Base-by-base conservation (phyloP, 2,329 filamentous ascomycete genomes). In the Trichoderma koningiopsis region DNA sequence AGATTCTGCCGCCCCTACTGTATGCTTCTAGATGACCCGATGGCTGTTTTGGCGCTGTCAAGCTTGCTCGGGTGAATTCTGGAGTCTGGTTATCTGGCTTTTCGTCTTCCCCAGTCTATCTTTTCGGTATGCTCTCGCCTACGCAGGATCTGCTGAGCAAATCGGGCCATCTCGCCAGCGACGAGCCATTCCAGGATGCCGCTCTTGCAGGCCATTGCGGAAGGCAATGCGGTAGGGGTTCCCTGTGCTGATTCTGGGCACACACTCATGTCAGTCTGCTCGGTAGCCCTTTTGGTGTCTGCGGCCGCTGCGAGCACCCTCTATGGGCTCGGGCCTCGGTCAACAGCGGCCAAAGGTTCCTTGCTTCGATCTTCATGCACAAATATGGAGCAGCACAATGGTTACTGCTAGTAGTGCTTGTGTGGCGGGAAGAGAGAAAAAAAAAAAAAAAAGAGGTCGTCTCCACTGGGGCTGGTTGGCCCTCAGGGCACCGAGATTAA, bases 131-230 rank as follows among this genome's bases (percentile, higher is more conserved):
- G 49, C 11, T 24, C 61, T 19, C 22, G 8, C 22, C 43, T 22
- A 33, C 13, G 27, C 49, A 64, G 29, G 61, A 66, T 66, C 53
- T 66, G 37, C 63, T 66, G 53, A 27, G 53, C 55, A 66, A 56
- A 66, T 66, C 63, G 63, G 63, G 37, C 63, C 63, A 66, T 66
- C 24, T 27, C 37, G 16, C 53, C 62, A 31, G 27, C 27, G 49
- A 55, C 47, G 33, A 10, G 22, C 29, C 61, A 33, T 56, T 33
- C 61, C 53, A 53, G 61, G 52, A 27, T 43, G 31, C 52, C 62
- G 47, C 24, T 65, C 43, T 57, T 47, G 63, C 63, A 49, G 37
- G 63, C 35, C 63, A 66, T 58, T 19, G 14, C 16, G 37, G 35
- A 11, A 33, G 33, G 31, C 31, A 37, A 14, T 37, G 22, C 22